Evolutionary conservation across 352 stramenopile species (phyloP).

Genomic region (Elongisporangium anandrum): DNA sequence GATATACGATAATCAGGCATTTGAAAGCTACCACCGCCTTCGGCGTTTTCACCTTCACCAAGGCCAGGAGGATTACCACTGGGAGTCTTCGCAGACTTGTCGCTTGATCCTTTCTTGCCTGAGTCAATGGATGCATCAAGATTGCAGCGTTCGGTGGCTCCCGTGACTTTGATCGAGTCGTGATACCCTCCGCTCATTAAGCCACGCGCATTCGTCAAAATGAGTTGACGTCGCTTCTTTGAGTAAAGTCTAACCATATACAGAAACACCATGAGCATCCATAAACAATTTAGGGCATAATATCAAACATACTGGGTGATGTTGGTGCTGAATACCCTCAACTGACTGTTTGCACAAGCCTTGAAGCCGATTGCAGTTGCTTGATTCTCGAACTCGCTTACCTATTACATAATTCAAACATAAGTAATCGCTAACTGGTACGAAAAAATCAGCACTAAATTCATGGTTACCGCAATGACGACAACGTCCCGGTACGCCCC

Average conservation of each 20-base stretch:
- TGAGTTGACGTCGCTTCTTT: conserved; percentile 61
- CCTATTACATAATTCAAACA: conserved; percentile 15
- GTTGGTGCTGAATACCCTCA: conserved; percentile 52
- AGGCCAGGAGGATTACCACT: conserved; percentile 2
- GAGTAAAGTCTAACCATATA: conserved; percentile 43
- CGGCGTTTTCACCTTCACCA: conserved; percentile 22
- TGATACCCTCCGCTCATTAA: conserved; percentile 57
- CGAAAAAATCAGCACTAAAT: background rate
- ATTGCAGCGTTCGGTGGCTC: conserved; percentile 49
- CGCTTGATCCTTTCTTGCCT: conserved; percentile 31
- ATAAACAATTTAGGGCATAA: background rate
- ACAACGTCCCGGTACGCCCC: conserved; percentile 45
- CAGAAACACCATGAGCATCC: too few species aligned
- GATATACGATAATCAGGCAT: conserved; percentile 62
- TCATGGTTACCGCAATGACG: conserved; percentile 22
- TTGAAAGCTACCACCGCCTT: conserved; percentile 48
- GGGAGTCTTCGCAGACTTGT: conserved; percentile 9
- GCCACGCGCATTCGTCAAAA: conserved; percentile 44
- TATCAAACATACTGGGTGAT: conserved; percentile 47
- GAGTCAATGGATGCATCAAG: conserved; percentile 28
- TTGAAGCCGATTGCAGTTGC: conserved; percentile 43
- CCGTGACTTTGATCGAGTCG: conserved; percentile 54
- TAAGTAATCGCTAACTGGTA: background rate
- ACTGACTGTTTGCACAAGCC: conserved; percentile 44
- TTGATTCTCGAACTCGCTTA: conserved; percentile 43